phyloP scores from a whole-genome alignment of 2,329 filamentous ascomycete species.

The Tolypocladium sp. region DNA sequence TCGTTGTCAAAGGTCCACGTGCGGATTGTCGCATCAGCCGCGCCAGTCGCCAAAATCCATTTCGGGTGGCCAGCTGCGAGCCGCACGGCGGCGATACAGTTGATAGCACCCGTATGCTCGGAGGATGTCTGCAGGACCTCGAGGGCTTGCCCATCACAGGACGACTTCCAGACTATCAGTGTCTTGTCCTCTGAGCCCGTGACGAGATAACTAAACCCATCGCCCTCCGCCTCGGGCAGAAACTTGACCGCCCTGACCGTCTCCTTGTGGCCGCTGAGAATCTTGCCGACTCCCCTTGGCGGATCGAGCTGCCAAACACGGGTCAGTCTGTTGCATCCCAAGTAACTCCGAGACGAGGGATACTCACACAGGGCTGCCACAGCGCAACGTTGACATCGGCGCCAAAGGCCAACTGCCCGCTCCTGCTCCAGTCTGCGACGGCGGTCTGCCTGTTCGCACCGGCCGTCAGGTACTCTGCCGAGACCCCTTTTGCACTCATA shows the following conservation, averaged over 20 bases:
- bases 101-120: slow-evolving; percentile 68
- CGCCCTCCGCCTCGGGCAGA: slow-evolving; percentile 40
- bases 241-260: slow-evolving; percentile 80
- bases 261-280: slow-evolving; percentile 70
- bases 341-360: background rate
- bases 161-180: slow-evolving; percentile 60
- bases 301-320: slow-evolving; percentile 20
- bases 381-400: slow-evolving; percentile 82
- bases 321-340: background rate
- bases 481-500: slow-evolving; percentile 21
- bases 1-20: slow-evolving; percentile 56
- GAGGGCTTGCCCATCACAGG: slow-evolving; percentile 14
- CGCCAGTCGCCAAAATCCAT: slow-evolving; percentile 64
- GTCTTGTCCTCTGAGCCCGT: slow-evolving; percentile 76
- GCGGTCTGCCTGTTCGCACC: slow-evolving; percentile 87
- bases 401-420: slow-evolving; percentile 75
- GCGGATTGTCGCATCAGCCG: slow-evolving; percentile 64
- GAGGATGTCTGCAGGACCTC: slow-evolving; percentile 41
- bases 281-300: slow-evolving; percentile 48
- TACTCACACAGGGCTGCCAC: slow-evolving; percentile 70
- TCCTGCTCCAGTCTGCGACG: slow-evolving; percentile 77
- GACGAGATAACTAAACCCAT: slow-evolving; percentile 50
- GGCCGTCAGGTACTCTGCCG: slow-evolving; percentile 53
- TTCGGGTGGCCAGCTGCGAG: slow-evolving; percentile 15
- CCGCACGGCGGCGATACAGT: slow-evolving; percentile 47